These are phyloP conservation scores for Monosiga brevicollis DNA, from an alignment of 78 protist species.

Conservation along the genomic window DNA sequence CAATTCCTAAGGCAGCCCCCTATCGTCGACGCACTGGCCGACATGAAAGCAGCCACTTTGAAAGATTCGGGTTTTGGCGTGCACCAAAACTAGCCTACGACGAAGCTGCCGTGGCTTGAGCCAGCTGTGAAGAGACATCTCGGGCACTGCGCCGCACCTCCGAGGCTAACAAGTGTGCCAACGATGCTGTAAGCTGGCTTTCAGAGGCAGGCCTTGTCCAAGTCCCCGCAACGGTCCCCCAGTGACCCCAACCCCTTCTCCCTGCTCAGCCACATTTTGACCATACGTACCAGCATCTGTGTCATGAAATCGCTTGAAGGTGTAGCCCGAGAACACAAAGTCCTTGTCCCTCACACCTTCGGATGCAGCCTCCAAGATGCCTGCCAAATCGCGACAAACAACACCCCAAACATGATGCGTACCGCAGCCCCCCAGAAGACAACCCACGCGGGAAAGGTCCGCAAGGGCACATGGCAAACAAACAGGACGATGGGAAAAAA, in stretches of 20 bases:
- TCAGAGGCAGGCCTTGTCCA: not conserved
- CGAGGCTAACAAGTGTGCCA: no score
- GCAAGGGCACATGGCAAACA: not conserved
- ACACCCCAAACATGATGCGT: not conserved
- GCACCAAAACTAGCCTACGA: no score
- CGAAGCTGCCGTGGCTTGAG: no score
- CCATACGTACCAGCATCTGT: not conserved
- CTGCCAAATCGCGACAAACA: not conserved
- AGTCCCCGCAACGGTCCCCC: not conserved
- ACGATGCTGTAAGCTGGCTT: not conserved
- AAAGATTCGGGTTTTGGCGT: no score
- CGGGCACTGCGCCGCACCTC: no score
- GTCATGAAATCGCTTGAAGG: constrained; percentile 28
- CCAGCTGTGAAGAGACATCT: no score
- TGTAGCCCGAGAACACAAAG: constrained; percentile 29
- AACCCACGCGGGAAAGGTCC: not conserved
- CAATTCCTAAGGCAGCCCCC: no score
- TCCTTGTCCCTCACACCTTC: constrained; percentile 7
- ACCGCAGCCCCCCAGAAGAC: not conserved
- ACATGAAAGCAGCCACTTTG: no score
- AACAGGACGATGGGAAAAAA: not conserved
- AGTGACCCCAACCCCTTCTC: not conserved
- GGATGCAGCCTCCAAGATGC: not conserved
- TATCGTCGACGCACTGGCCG: no score
- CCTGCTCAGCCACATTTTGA: not conserved